These are phyloP conservation scores for Mayamaea pseudoterrestris DNA, from an alignment of 108 stramenopile species.

Conservation along the genomic window DNA sequence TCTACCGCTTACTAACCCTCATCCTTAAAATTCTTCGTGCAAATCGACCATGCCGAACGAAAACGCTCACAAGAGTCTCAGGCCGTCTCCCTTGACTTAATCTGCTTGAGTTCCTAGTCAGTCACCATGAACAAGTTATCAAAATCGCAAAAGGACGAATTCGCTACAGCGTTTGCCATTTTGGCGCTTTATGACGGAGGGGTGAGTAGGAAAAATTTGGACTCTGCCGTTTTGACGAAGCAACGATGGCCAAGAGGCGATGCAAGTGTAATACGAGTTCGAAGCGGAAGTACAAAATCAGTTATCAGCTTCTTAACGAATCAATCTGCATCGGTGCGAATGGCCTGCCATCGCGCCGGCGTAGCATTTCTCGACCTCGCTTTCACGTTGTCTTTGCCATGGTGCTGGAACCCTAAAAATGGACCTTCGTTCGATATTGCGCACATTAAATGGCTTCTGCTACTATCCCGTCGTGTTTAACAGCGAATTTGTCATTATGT, in stretches of 20 bases:
- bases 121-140: constrained; percentile 66
- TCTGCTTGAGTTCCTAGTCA: no score
- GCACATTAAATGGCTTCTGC: not conserved
- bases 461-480: not conserved
- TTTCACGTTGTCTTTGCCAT: not conserved
- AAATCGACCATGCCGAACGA: no score
- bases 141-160: constrained; percentile 90
- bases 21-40: no score
- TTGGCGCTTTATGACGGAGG: constrained; percentile 90
- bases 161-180: constrained; percentile 84
- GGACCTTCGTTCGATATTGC: not conserved
- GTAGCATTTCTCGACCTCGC: not conserved
- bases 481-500: not conserved
- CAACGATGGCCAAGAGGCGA: not conserved
- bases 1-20: no score
- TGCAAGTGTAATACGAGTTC: not conserved
- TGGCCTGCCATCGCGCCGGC: not conserved
- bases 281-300: not conserved
- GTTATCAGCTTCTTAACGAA: not conserved
- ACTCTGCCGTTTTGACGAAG: not conserved
- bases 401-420: no score
- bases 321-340: not conserved
- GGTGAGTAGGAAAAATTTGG: constrained; percentile 30
- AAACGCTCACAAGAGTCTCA: no score
- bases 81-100: constrained; percentile 1